phyloP scores from a whole-genome alignment of 306 rosid genomes.

The Luffa acutangula region DNA sequence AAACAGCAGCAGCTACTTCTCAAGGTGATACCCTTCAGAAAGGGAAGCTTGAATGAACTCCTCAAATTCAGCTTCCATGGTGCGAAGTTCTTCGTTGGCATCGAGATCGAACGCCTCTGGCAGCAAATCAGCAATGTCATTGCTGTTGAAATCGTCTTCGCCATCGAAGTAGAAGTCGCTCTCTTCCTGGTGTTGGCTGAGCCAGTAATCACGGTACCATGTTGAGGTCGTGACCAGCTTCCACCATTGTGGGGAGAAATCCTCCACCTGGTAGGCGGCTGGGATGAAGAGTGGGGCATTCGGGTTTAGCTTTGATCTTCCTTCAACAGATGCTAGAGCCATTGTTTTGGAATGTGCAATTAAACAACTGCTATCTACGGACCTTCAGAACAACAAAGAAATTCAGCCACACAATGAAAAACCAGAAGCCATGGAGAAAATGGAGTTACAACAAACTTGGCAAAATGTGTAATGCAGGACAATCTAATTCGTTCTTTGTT shows the following conservation, averaged over 20 bases:
- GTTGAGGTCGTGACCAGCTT: slow-evolving; percentile 64
- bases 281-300: slow-evolving; percentile 79
- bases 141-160: slow-evolving; percentile 19
- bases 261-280: slow-evolving; percentile 76
- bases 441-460: not conserved
- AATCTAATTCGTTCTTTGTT: not conserved
- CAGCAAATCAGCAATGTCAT: slow-evolving; percentile 37
- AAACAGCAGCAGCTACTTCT: not conserved
- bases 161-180: slow-evolving; percentile 28
- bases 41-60: slow-evolving; percentile 47
- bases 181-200: slow-evolving; percentile 57
- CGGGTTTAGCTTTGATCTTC: slow-evolving; percentile 69
- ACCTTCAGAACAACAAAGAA: not conserved
- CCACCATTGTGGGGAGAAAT: slow-evolving; percentile 96
- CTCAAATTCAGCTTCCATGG: slow-evolving; percentile 63
- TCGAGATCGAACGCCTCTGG: slow-evolving; percentile 73
- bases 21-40: slow-evolving; percentile 21
- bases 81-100: slow-evolving; percentile 36
- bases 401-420: not conserved
- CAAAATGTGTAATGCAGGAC: not conserved
- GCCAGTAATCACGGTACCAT: slow-evolving; percentile 85
- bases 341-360: slow-evolving; percentile 2
- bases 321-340: slow-evolving; percentile 22
- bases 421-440: not conserved
- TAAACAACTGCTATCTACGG: not conserved